Percentiles rank a stretch among this genome's conserved stretches.
Conservation (phyloP, 2,329 filamentous ascomycete genomes). For the Harringtonia aguacate region DNA sequence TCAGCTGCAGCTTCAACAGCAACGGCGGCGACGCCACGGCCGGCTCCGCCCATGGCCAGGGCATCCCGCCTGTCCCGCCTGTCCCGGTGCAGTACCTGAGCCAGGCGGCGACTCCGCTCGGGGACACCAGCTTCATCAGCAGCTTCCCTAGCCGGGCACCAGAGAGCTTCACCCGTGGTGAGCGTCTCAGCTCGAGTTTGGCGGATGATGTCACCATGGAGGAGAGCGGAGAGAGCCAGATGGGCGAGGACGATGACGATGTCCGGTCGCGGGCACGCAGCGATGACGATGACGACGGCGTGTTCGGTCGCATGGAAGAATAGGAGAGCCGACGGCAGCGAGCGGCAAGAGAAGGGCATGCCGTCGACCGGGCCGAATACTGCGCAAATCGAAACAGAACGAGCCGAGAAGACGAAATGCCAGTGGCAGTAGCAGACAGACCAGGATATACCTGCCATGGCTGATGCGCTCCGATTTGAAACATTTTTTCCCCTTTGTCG, state of each 20-base stretch:
- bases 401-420: conserved; percentile 3
- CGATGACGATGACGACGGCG: conserved; percentile 88
- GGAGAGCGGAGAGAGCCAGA: conserved; percentile 50
- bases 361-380: neutral
- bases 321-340: conserved; percentile 28
- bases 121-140: conserved; percentile 52
- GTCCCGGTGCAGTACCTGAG: conserved; percentile 70
- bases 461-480: conserved; percentile 25
- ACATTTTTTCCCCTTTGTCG: conserved; percentile 22
- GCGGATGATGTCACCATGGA: conserved; percentile 56
- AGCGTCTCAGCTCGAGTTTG: conserved; percentile 20
- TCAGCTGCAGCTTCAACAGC: conserved; percentile 87
- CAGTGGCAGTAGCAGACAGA: neutral
- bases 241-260: conserved; percentile 58
- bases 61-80: conserved; percentile 80
- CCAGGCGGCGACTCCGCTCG: conserved; percentile 36
- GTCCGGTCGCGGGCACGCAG: conserved; percentile 51
- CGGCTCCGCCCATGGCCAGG: conserved; percentile 29
- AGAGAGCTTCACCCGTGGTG: conserved; percentile 55
- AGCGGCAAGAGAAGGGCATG: neutral
- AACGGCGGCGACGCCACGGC: conserved; percentile 46
- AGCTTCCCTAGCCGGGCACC: conserved; percentile 50
- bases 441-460: conserved; percentile 1
- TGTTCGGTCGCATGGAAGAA: conserved; percentile 96
- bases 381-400: neutral